Percentiles rank a stretch among this genome's conserved stretches.
Evolutionary conservation across 2,329 filamentous ascomycete genomes (phyloP).

Genomic region (Colletotrichum orbiculare): DNA sequence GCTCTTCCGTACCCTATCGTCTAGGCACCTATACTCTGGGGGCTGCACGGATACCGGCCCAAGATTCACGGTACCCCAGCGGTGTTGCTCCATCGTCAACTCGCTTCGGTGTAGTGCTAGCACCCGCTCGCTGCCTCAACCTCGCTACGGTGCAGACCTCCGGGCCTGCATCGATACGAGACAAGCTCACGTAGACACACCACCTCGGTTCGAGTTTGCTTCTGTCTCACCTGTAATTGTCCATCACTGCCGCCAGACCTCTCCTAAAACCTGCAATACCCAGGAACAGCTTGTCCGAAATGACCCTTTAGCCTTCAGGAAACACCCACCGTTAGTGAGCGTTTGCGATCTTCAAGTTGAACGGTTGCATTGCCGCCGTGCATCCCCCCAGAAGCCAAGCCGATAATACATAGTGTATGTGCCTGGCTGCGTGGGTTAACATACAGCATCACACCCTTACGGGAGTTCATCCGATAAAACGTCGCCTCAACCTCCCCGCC

Average conservation of each 20-base stretch:
- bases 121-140: constrained; percentile 12
- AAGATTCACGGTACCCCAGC: constrained; percentile 1
- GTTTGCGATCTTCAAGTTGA: background rate
- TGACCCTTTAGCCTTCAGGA: background rate
- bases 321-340: background rate
- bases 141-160: background rate
- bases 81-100: background rate
- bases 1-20: too few species aligned
- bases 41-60: background rate
- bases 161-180: constrained; percentile 28
- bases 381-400: constrained; percentile 16
- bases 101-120: constrained; percentile 16
- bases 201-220: constrained; percentile 10
- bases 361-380: constrained; percentile 10
- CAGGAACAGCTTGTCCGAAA: constrained; percentile 6
- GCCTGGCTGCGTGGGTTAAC: background rate
- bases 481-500: constrained; percentile 4
- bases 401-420: background rate
- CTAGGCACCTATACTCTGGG: too few species aligned
- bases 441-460: constrained; percentile 20
- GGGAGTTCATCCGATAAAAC: constrained; percentile 19
- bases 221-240: background rate
- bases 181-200: constrained; percentile 9
- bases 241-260: background rate
- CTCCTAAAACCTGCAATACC: background rate